Percentiles rank a stretch among this genome's conserved stretches.
These are phyloP conservation scores for Thoreauomyces humboldtii DNA, from an alignment of 192 early-diverging fungal genomes.

Conservation along the genomic window DNA sequence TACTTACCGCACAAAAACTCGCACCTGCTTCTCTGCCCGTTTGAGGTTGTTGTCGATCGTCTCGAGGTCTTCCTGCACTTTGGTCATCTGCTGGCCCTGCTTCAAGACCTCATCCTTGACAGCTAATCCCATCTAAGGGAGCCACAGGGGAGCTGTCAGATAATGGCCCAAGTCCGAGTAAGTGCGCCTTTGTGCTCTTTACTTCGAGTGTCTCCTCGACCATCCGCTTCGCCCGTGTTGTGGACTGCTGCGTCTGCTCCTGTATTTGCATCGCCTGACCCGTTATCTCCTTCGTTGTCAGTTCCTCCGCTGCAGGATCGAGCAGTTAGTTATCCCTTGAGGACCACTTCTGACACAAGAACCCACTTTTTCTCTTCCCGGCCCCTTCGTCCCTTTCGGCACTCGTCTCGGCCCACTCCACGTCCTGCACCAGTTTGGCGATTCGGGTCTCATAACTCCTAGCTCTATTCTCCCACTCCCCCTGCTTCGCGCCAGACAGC, in stretches of 20 bases:
- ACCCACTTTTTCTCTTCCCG: slow-evolving; percentile 24
- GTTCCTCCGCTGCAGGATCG: slow-evolving; percentile 47
- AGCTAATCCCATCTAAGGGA: slow-evolving; percentile 45
- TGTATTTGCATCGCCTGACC: slow-evolving; percentile 47
- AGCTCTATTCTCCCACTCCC: slow-evolving; percentile 48
- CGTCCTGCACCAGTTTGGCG: slow-evolving; percentile 51
- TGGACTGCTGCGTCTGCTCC: slow-evolving; percentile 47
- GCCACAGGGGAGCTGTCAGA: too few relatives aligned
- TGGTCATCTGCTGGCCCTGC: slow-evolving; percentile 55
- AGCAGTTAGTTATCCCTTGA: too few relatives aligned
- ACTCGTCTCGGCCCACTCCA: slow-evolving; percentile 58
- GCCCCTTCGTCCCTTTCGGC: slow-evolving; percentile 43
- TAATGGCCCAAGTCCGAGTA: too few relatives aligned
- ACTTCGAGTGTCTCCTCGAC: slow-evolving; percentile 56
- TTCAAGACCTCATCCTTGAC: slow-evolving; percentile 47
- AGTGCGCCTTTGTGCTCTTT: neutral
- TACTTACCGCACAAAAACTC: slow-evolving; percentile 53
- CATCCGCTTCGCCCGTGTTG: slow-evolving; percentile 37
- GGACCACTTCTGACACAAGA: neutral
- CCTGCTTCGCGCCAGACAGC: slow-evolving; percentile 18
- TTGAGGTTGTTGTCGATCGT: slow-evolving; percentile 55
- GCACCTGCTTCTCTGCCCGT: slow-evolving; percentile 58
- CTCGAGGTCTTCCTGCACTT: slow-evolving; percentile 50
- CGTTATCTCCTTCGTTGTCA: slow-evolving; percentile 54
- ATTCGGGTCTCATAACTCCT: slow-evolving; percentile 45